Evolutionary conservation across 2,329 filamentous ascomycete genomes (phyloP), one percentile per base, ranked within the genome.

Genomic region (Colletotrichum eremochloae): DNA sequence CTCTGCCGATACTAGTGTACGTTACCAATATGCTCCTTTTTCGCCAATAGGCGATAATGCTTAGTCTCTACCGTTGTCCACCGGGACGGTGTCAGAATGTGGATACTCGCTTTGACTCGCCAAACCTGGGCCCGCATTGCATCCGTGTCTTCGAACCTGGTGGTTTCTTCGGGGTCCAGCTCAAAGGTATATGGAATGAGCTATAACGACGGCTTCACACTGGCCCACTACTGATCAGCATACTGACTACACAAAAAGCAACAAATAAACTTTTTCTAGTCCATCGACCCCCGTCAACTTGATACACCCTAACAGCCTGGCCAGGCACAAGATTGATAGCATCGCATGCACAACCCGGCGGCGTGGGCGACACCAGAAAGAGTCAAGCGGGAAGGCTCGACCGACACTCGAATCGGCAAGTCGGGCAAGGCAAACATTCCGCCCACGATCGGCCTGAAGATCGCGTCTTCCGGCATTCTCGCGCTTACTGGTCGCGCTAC

Each of bases 341-440:
- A 58, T 50, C n/a, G 63, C 65, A 69, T 68, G 66, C 69, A 64
- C 60, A 72, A 69, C 69, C 60, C 61, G 33, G 66, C 65, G 24
- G 50, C 36, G 42, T 14, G 18, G 15, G 46, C 46, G 46, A 36
- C 65, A 40, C 66, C 55, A 72, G 42, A 14, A 36, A 61, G 29
- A 55, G 31, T 3, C 24, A 38, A 38, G 6, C 60, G 38, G 46
- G 31, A 52, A 56, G 42, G 38, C 18, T 11, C 36, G 40, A 29
- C 29, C 29, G 42, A 12, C 36, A 40, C 60, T 52, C 64, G 18
- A 52, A 33, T 20, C 60, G 33, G 46, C 20, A 36, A 31, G 46
- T 31, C n/a, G 33, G n/a, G 14, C 46, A 61, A 46, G 31, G 15
- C 48, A 31, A n/a, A 12, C 18, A n/a, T 40, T 66, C 67, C 53